Base-by-base conservation (phyloP, 164 flowering plant genomes). In the Akebia trifoliata region DNA sequence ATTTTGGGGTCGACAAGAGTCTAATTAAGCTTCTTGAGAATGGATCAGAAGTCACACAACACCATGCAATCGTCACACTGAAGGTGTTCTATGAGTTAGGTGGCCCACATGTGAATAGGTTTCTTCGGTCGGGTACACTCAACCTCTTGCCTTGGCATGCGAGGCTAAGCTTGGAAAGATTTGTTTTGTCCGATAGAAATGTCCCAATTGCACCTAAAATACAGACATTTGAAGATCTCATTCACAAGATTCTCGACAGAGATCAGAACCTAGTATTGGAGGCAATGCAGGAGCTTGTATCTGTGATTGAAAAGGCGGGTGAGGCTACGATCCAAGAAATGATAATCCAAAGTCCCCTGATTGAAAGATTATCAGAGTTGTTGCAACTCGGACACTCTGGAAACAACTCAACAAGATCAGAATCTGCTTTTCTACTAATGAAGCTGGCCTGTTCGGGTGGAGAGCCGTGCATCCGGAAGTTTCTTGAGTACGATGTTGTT, bases 391-490 rank as follows among this genome's bases (percentile, higher is more conserved):
- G 59, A n/a, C 36, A 38, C 14, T 11, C 52, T 2, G 66, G 64
- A 59, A 59, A 65, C 51, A 70, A 70, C 44, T 60, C 67, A 47
- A 45, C 61, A 17, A 69, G 63, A 62, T 75, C 74, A 22, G 62
- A 66, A 52, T 66, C 77, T 62, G 74, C 79, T 2, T 78, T 78
- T 54, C 21, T 78, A 46, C 46, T 78, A 6, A 73, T 67, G 74
- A 78, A 75, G 69, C 63, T 78, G 21, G 75, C 72, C 46, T 66
- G 76, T 55, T 69, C 77, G 7, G 77, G 77, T 32, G 82, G 82
- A 29, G 72, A 73, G 50, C 70, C 72, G 40, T 78, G 63, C 69
- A 71, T 72, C 8, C 67, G 34, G 38, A 73, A 78, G 40, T 49
- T 68, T 49, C 50, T 75, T 5, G 72, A 75, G 61, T 66, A 62